Conservation (phyloP, 768 basidiomycete species). For the Auricularia sp. region DNA sequence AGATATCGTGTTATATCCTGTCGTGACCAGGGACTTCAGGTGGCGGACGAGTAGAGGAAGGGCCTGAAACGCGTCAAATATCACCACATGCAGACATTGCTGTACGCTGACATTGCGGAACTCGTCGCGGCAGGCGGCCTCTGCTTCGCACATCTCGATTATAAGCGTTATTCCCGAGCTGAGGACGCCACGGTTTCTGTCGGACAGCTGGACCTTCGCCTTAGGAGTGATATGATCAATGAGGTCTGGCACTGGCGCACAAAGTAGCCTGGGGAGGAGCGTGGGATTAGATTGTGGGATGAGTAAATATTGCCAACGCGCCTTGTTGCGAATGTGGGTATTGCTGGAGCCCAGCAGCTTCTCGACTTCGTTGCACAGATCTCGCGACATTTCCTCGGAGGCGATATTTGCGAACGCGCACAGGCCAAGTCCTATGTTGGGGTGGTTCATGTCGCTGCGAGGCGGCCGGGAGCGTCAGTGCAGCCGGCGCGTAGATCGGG, state of each 20-base stretch:
- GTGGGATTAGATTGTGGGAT: neutral
- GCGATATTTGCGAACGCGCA: constrained; percentile 99
- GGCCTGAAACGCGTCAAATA: constrained; percentile 40
- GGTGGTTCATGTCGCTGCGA: constrained; percentile 96
- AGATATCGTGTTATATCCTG: constrained; percentile 97
- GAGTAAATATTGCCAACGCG: constrained; percentile 23
- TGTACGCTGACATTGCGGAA: constrained; percentile 74
- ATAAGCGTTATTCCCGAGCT: constrained; percentile 91
- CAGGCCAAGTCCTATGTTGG: constrained; percentile 92
- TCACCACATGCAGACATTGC: constrained; percentile 4
- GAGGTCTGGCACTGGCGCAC: constrained; percentile 92
- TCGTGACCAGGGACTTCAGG: constrained; percentile 88
- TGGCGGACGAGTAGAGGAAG: constrained; percentile 91
- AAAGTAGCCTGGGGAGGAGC: constrained; percentile 65
- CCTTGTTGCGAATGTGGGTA: constrained; percentile 98
- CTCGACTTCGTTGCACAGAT: constrained; percentile 95
- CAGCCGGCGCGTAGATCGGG: neutral
- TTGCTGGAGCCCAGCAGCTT: constrained; percentile 95
- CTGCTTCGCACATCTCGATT: constrained; percentile 85
- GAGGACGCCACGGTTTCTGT: constrained; percentile 94
- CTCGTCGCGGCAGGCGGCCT: constrained; percentile 62
- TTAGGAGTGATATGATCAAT: constrained; percentile 84
- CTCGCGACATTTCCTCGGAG: constrained; percentile 98
- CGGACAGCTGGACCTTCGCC: constrained; percentile 82
- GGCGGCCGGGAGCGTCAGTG: constrained; percentile 5